Evolutionary conservation across 257 asterid genomes (phyloP), one percentile per base, ranked within the genome.

Genomic region (Solanum arcanum): DNA sequence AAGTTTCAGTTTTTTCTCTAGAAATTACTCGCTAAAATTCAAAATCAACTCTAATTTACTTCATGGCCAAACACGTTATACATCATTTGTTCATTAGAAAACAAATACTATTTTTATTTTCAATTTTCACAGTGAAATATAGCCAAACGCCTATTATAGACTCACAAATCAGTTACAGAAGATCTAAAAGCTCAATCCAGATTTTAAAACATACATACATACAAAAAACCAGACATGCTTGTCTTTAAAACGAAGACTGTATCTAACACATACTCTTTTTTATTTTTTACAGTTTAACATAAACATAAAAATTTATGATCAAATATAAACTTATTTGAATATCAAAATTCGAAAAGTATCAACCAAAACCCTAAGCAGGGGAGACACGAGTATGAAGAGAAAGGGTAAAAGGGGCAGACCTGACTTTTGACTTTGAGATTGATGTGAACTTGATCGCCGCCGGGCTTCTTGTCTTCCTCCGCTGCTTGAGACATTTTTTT

Each of bases 341-440:
- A 1, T 56, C 1, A 2, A 56, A 56, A 56, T 56, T 9, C 0
- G 9, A 18, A 1, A 47, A 13, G 6, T 5, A 0, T 13, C 6
- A 14, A 25, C 31, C 29, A 33, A 14, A 60, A 3, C 16, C 35
- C 33, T 12, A 41, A 14, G 2, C 14, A 73, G 5, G 6, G 5
- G 27, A 37, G 49, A 70, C 77, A 68, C 6, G 80, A 68, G 6
- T n/a, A 47, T 3, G 23, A 46, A 74, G 31, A 52, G 33, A 77
- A 10, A 31, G 42, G 42, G 64, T 6, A 8, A 10, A 41, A 47
- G 29, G 29, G 39, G 5, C 7, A 68, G 4, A 89, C 92, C 92
- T 90, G 93, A 77, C 93, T 88, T 84, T 91, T 91, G 72, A 91
- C 93, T 91, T 91, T 91, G 83, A 91, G 93, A 33, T 89, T 91